These are phyloP conservation scores for Sclerotinia minor DNA, from an alignment of 2,329 filamentous ascomycete species.

Conservation along the genomic window DNA sequence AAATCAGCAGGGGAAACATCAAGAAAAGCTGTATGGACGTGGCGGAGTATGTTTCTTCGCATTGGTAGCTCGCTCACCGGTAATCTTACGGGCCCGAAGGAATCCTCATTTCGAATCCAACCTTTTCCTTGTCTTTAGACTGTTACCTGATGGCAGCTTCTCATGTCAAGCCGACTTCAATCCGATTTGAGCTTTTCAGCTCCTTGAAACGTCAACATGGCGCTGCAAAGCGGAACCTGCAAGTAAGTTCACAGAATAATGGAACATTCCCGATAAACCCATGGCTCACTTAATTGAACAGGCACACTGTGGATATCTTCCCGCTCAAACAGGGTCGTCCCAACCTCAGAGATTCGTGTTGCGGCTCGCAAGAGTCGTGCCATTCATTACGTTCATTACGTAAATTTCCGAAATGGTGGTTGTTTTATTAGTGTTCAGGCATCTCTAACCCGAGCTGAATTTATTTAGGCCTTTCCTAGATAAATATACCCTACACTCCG, in stretches of 20 bases:
- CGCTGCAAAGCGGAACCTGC: constrained; percentile 1
- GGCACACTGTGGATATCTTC: neutral
- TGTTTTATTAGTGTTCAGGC: neutral
- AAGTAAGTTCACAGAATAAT: constrained; percentile 2
- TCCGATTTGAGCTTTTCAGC: neutral
- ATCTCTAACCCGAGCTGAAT: neutral
- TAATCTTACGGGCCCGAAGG: neutral
- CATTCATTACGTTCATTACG: neutral
- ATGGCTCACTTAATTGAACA: neutral
- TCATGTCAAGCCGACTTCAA: neutral
- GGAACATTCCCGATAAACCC: neutral
- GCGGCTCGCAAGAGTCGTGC: neutral
- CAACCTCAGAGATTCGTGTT: neutral
- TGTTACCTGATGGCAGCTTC: neutral
- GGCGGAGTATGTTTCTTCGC: constrained; percentile 4
- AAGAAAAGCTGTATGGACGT: neutral
- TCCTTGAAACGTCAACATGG: neutral
- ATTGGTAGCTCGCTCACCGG: constrained; percentile 10
- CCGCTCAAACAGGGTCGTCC: neutral
- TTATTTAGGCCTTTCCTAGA: neutral
- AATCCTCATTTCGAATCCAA: neutral
- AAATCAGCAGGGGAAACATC: neutral
- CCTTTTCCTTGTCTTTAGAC: neutral
- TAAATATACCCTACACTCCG: neutral
- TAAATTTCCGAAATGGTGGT: neutral